Base-by-base conservation (phyloP, 257 asterid species). In the Primulina eburnea region DNA sequence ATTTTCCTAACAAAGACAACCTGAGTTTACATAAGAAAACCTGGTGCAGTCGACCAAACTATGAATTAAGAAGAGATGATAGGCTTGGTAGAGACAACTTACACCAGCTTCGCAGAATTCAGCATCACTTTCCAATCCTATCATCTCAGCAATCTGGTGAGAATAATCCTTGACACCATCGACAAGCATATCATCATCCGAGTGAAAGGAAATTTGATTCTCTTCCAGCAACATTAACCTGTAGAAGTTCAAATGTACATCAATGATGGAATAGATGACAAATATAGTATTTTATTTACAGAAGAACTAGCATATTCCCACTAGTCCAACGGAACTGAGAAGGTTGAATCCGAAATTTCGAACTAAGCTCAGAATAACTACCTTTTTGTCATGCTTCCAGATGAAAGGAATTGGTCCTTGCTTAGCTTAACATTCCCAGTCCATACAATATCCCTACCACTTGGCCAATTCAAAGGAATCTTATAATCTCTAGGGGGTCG, bases 361-460 rank as follows among this genome's bases (percentile, higher is more conserved):
- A 50, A 62, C 38, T 37, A 73, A 57, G 58, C 60, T 14, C 55
- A 77, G 66, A 80, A 35, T 61, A 73, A 37, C 35, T 78, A 92
- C 99, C 99, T 83, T 84, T 94, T 94, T n/a, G 97, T 91, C 97
- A 88, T 94, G 84, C 95, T 91, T 68, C 99, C 97, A 1, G 99
- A 94, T 67, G 97, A 87, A 82, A 94, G 97, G 80, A 94, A 94
- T 73, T 94, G 99, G 75, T 91, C 97, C 83, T 91, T 91, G 73
- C 95, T 82, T 74, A 93, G 82, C 85, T 88, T 93, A 79, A 93
- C 95, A 78, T 90, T 90, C 71, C 88, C 96, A 62, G 96, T 89
- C 97, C 96, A 91, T 73, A 89, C 83, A 70, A 88, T 87, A 84
- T 91, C 99, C 78, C 92, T 88, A 70, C 99, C 96, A 64, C 85